Evolutionary conservation across 495 filamentous ascomycete genomes (phyloP).

Genomic region (Aspergillus asperescens): DNA sequence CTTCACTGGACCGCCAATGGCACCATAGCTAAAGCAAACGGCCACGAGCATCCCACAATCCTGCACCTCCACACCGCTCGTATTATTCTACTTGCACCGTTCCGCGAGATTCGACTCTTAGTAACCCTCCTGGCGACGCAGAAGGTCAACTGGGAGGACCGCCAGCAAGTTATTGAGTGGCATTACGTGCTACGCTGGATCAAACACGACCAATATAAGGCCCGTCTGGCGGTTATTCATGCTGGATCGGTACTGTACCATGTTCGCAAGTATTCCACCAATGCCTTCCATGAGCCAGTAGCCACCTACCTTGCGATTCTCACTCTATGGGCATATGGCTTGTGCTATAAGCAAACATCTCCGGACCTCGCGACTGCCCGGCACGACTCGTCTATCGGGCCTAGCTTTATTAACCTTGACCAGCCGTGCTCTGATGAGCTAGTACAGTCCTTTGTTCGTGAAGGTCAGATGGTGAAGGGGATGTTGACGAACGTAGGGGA

Average conservation of each 20-base stretch:
- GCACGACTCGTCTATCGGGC: slow-evolving; percentile 13
- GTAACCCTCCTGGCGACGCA: slow-evolving; percentile 30
- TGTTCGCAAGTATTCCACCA: slow-evolving; percentile 42
- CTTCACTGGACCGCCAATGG: slow-evolving; percentile 52
- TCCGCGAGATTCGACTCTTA: slow-evolving; percentile 37
- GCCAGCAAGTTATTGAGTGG: slow-evolving; percentile 35
- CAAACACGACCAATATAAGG: slow-evolving; percentile 49
- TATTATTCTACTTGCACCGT: slow-evolving; percentile 34
- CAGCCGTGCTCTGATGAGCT: slow-evolving; percentile 51
- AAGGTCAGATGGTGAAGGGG: slow-evolving; percentile 43
- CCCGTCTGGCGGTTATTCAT: slow-evolving; percentile 50
- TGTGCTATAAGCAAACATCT: slow-evolving; percentile 22
- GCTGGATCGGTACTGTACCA: slow-evolving; percentile 48
- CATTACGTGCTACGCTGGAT: slow-evolving; percentile 47
- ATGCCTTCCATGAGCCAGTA: slow-evolving; percentile 47
- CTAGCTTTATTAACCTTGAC: slow-evolving; percentile 46
- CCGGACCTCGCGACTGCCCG: slow-evolving; percentile 8
- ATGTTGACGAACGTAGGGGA: slow-evolving; percentile 48
- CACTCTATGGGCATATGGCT: slow-evolving; percentile 50
- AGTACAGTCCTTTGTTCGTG: slow-evolving; percentile 48
- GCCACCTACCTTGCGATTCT: slow-evolving; percentile 45
- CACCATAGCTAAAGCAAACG: slow-evolving; percentile 39
- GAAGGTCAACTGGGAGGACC: slow-evolving; percentile 28
- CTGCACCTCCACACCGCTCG: slow-evolving; percentile 49
- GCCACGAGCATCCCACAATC: slow-evolving; percentile 48